Base-by-base conservation (phyloP, 2,329 filamentous ascomycete genomes). In the Cadophora sp. region DNA sequence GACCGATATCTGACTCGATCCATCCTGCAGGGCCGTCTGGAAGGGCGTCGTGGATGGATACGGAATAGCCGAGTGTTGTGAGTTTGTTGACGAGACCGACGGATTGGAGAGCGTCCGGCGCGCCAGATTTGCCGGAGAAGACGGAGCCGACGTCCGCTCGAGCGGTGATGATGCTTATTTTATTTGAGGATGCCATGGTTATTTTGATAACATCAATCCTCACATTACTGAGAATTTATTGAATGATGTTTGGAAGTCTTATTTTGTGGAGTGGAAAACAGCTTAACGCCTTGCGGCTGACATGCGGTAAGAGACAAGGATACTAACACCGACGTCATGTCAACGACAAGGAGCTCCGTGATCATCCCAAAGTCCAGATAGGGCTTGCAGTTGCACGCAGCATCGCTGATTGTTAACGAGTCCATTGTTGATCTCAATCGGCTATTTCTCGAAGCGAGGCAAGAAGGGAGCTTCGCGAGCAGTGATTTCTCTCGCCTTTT, bases 131-230 rank as follows among this genome's bases (percentile, higher is more conserved):
- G 53, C 53, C 53, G 1, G 53, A 27, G n/a, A 58, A 58, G 27
- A 58, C 53, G 16, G 53, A 58, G 14, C 53, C 53, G 9, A 58
- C 53, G 31, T 58, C 53, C n/a, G 27, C 31, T 37, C 27, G 27
- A 14, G n/a, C 31, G 31, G 53, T 58, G 53, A 37, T 58, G 11
- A 58, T 27, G 27, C 14, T 58, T 6, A 34, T 58, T 31, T 5
- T 34, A 3, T 34, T 58, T 12, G 53, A n/a, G 14, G 27, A 2
- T 34, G 27, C 27, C 53, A 58, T 58, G 53, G 14, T 37, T 2
- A 37, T 8, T 11, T 9, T 37, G 34, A 4, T 9, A 4, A 11
- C 8, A 4, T 4, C 9, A 37, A 9, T 9, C 7, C 34, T 37
- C 7, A 37, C 4, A 37, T n/a, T n/a, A n/a, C n/a, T n/a, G n/a